These are phyloP conservation scores for Haplosporangium gracile DNA, from an alignment of 192 early-diverging fungal species.

Conservation along the genomic window DNA sequence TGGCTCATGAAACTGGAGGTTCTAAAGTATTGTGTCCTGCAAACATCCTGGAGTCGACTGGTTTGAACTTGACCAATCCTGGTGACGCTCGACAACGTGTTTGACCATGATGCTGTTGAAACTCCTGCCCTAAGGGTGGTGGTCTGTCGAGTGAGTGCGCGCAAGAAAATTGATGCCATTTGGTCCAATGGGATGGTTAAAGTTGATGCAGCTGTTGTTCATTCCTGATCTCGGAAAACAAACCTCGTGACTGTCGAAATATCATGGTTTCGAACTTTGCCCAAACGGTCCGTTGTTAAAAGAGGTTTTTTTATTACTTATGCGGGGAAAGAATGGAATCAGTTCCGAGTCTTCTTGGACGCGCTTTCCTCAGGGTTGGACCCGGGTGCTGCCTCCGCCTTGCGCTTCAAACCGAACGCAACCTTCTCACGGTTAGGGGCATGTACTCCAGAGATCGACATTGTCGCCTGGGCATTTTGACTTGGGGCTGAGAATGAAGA, in stretches of 20 bases:
- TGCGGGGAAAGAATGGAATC: neutral
- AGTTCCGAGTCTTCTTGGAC: constrained; percentile 24
- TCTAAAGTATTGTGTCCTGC: neutral
- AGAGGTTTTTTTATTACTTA: neutral
- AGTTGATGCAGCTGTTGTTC: neutral
- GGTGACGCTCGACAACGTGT: neutral
- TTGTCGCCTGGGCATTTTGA: constrained; percentile 36
- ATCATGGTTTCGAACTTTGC: neutral
- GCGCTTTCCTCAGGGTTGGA: constrained; percentile 38
- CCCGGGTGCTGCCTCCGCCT: constrained; percentile 48
- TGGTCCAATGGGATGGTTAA: neutral
- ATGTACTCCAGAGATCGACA: constrained; percentile 58
- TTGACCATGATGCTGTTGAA: neutral
- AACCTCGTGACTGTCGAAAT: neutral
- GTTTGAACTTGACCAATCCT: neutral
- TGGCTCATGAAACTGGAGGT: neutral
- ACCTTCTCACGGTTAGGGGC: constrained; percentile 63
- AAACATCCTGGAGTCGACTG: neutral
- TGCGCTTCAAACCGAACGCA: constrained; percentile 60
- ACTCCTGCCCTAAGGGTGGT: neutral
- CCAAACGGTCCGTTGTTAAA: neutral
- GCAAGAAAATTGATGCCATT: neutral
- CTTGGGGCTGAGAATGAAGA: constrained; percentile 40
- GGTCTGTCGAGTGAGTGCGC: neutral
- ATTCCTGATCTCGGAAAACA: constrained; percentile 3